Base-by-base conservation (phyloP, 345 rosid species). In the Ailanthus altissimus region DNA sequence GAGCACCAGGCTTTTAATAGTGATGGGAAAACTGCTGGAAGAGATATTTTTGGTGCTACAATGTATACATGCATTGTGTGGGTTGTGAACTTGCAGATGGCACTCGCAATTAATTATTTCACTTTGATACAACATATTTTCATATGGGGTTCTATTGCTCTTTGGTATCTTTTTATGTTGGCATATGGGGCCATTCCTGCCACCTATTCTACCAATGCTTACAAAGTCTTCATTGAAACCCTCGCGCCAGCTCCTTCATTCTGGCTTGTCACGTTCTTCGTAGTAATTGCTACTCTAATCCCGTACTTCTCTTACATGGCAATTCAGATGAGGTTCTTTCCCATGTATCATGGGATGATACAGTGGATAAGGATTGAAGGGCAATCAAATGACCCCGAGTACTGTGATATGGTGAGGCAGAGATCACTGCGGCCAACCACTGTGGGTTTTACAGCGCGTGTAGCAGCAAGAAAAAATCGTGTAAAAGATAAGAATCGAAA, bases 261-360 rank as follows among this genome's bases (percentile, higher is more conserved):
- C 80, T 94, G 98, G 98, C 75, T 95, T 76, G 80, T 88, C 51
- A 85, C 86, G 6, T 83, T 93, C 38, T 85, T 89, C 8, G 90
- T 86, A 68, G 83, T 75, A 46, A 70, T 89, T 61, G 5, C 94
- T 0, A 75, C 97, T 0, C 69, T 93, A 42, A 64, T 89, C 78
- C 99, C 99, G 0, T 93, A 85, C 86, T 91, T 89, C 83, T 68
- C 86, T 5, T 91, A 82, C 81, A 79, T 92, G 0, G 89, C 92
- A 0, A 50, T 91, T 69, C 93, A 91, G 76, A 91, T 85, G 89
- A 78, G 90, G 38, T 93, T 95, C 86, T 95, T 91, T 81, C 99
- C 99, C 43, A 89, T 93, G 98, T 95, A 88, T 82, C 99, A 95
- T 74, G 92, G 84, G 66, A 93, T 88, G 90, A 87, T 95, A 81